A percentile compares a stretch with the other conserved stretches of the same genome.
Conservation (phyloP, 331 rosid genomes). For the Acacia concinna region DNA sequence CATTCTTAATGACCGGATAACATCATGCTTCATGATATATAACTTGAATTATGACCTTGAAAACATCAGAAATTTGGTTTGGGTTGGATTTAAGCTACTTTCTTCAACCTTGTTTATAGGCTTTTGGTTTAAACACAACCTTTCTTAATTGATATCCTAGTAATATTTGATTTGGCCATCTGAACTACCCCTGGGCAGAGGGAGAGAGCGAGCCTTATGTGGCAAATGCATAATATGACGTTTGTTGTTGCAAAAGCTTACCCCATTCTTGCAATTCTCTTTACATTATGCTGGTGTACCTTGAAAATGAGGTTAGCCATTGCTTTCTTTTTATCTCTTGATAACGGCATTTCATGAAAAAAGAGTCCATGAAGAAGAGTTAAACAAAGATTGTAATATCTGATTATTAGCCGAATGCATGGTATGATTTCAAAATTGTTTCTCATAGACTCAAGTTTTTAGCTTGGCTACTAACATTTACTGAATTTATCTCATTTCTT, state of each 20-base stretch:
- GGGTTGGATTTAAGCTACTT: background rate
- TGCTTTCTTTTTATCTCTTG: slow-evolving; percentile 3
- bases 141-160: slow-evolving; percentile 7
- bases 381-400: background rate
- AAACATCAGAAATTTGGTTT: background rate
- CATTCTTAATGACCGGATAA: background rate
- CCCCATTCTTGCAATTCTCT: background rate
- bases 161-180: slow-evolving; percentile 4
- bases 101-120: background rate
- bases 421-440: slow-evolving; percentile 1
- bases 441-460: slow-evolving; percentile 5
- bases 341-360: background rate
- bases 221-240: background rate
- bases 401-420: slow-evolving; percentile 4
- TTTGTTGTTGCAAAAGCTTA: background rate
- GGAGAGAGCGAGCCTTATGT: background rate
- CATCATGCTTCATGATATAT: background rate
- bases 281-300: background rate
- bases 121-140: background rate
- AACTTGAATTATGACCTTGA: background rate
- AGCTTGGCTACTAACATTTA: background rate
- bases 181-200: background rate
- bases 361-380: background rate
- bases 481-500: background rate
- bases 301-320: slow-evolving; percentile 1